Evolutionary conservation across 169 alveolate genomes (phyloP), one percentile per base, ranked within the genome.

Genomic region (Plasmodium adleri): DNA sequence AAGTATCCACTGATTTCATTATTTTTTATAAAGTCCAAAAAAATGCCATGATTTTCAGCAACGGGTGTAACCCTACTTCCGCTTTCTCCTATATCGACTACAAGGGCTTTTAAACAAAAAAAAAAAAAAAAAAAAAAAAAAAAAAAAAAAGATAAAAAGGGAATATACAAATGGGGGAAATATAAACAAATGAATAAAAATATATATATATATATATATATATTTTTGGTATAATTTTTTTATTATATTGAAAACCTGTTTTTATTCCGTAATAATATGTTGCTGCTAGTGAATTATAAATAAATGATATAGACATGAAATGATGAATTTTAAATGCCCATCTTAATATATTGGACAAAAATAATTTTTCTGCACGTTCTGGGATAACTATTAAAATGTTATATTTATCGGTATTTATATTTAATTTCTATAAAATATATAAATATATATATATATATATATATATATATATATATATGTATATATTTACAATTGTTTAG

Each of bases 241-340:
- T 24, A 49, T 24, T 4, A 32, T 74, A 43, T 28, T 17, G n/a
- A 22, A 32, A 58, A 86, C 92, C 87, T 72, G 92, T 86, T 26
- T 59, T 86, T 52, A 86, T 5, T 60, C 92, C 92, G 54, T 86
- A 86, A 54, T 86, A 86, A 64, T 86, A 86, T 45, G 92, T 43
- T 10, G 92, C 92, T 22, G 88, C 92, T 5, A 86, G 54, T 3
- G 88, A 58, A 43, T 86, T 86, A 43, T 59, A 86, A 63, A 86
- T 86, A 59, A 86, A 86, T 12, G 92, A 86, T 86, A 86, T 71
- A 15, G 92, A 70, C 5, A 49, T 26, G 56, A 86, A 86, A 7
- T 72, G n/a, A 8, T 86, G 92, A 24, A 17, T 70, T 39, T 59
- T 72, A 58, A 86, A 86, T 24, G 87, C 92, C 92, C 92, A 86